Base-by-base conservation (phyloP, 202 grass and related monocot species). In the Bolboschoenoplectus hybrid region DNA sequence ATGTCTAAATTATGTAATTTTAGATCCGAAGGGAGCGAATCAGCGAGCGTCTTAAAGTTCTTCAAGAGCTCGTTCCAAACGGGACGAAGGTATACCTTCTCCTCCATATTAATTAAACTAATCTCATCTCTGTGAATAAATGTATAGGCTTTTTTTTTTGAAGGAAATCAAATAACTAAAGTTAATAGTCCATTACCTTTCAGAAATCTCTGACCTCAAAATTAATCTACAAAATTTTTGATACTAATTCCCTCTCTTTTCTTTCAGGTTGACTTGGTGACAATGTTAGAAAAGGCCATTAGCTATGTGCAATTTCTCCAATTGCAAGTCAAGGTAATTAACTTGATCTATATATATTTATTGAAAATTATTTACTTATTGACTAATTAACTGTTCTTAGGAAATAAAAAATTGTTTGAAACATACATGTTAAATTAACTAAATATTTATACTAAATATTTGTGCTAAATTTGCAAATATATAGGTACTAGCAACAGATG, bases 241-340 rank as follows among this genome's bases (percentile, higher is more conserved):
- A 84, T 52, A 66, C 46, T 84, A 41, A 32, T 82, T n/a, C 40
- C 1, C 36, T 57, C 17, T 1, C 3, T 63, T 57, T 56, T 57
- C n/a, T 76, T 51, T 13, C 43, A 88, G 86, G 92, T 94, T 70
- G 94, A 97, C 91, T 63, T 94, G 75, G 93, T 96, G 61, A 96
- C 93, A 63, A 98, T 98, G 97, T 89, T 98, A 47, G 93, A 98
- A 69, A 98, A 96, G 69, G 97, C 97, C 71, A 87, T 96, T 77
- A 87, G 81, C 85, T 91, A 98, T 87, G 97, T 98, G 67, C 92
- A 96, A 62, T 96, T 98, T 74, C 97, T 98, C 55, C 93, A 98
- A 87, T 39, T 98, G 56, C 97, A 98, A 82, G 97, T 98, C 88
- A 92, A 98, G 90, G 94, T 93, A 86, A 26, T 26, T 26, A 26